Percentiles rank a stretch among this genome's conserved stretches.
These are phyloP conservation scores for Byssochlamys sp. DNA, from an alignment of 2,329 filamentous ascomycete genomes.

Conservation along the genomic window DNA sequence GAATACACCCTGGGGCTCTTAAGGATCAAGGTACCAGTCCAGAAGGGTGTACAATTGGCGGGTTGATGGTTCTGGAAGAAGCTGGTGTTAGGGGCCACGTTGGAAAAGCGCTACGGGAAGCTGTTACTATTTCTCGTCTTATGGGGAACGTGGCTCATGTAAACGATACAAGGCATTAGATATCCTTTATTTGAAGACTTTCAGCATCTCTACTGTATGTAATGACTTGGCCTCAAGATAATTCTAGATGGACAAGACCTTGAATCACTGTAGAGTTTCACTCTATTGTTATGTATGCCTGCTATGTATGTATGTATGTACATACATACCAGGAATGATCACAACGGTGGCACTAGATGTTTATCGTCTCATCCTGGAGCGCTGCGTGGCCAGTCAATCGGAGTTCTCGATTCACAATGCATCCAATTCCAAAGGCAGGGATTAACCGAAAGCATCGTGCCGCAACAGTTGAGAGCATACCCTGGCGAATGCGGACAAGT, in stretches of 20 bases:
- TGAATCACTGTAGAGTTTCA: too few relatives aligned
- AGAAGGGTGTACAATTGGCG: conserved; percentile 3
- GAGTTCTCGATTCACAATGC: conserved; percentile 59
- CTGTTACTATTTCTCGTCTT: conserved; percentile 2
- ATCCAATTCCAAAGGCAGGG: conserved; percentile 76
- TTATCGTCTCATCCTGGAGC: background rate
- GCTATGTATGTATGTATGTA: too few relatives aligned
- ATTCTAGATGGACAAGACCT: too few relatives aligned
- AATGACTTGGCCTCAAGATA: too few relatives aligned
- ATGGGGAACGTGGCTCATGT: conserved; percentile 1
- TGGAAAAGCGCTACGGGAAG: conserved; percentile 1
- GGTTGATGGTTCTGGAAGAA: conserved; percentile 2
- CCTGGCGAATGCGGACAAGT: conserved; percentile 52
- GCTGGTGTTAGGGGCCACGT: background rate
- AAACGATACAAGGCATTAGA: conserved; percentile 2
- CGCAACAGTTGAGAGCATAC: conserved; percentile 58
- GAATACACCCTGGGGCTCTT: conserved; percentile 1
- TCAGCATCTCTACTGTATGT: too few relatives aligned
- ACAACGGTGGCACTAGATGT: background rate
- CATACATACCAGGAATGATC: background rate
- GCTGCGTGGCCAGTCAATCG: conserved; percentile 11
- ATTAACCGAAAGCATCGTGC: conserved; percentile 73
- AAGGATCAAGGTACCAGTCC: conserved; percentile 3
- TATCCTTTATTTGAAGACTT: background rate
- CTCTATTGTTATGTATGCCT: too few relatives aligned